These are phyloP conservation scores for Cupressus sempervirens DNA, from an alignment of 75 land plant species.

Conservation along the genomic window DNA sequence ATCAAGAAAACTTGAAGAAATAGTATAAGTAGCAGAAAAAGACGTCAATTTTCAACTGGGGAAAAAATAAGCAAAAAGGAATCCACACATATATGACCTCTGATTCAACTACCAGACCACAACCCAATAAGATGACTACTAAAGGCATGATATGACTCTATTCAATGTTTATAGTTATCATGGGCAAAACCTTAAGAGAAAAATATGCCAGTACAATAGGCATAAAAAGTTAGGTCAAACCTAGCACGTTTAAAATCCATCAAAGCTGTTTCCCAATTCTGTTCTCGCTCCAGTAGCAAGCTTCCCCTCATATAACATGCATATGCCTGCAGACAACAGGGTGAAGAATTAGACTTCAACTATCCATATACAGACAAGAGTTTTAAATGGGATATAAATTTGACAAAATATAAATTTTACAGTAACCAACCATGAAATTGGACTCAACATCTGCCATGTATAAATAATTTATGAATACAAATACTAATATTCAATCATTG, in stretches of 20 bases:
- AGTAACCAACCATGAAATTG: not conserved
- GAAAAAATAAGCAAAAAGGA: not conserved
- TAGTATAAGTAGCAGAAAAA: not conserved
- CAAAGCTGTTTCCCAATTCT: conserved; percentile 83
- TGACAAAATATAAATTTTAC: not conserved
- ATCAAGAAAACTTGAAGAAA: not conserved
- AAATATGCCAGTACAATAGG: not conserved
- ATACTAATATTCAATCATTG: not conserved
- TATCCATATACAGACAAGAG: not conserved
- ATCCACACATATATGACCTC: not conserved
- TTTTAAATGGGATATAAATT: not conserved
- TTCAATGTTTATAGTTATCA: not conserved
- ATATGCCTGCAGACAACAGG: conserved; percentile 68
- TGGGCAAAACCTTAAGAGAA: not conserved
- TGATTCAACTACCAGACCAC: not conserved
- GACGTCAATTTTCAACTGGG: not conserved
- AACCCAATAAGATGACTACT: not conserved
- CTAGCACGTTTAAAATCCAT: conserved; percentile 80
- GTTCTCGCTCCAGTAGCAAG: conserved; percentile 82
- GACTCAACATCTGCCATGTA: not conserved
- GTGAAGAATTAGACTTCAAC: not conserved
- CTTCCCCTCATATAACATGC: conserved; percentile 90
- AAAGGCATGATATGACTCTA: not conserved
- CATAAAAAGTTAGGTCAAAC: conserved; percentile 32
- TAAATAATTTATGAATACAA: not conserved